phyloP scores from a whole-genome alignment of 768 basidiomycete genomes.

The Dictyophora rubrovolvata region DNA sequence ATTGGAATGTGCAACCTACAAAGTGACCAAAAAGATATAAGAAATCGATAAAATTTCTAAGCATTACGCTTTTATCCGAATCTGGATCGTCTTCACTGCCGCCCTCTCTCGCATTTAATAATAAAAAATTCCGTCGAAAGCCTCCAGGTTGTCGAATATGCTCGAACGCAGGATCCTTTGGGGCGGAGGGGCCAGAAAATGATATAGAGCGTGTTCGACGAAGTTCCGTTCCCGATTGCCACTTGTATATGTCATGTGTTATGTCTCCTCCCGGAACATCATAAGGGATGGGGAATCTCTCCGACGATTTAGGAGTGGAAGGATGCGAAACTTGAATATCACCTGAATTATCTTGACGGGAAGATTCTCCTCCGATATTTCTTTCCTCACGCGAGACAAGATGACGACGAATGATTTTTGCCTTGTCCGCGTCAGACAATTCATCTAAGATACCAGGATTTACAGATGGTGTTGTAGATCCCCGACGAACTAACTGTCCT shows the following conservation, averaged over 20 bases:
- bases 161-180: conserved; percentile 65
- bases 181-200: conserved; percentile 42
- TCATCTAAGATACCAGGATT: conserved; percentile 33
- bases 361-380: conserved; percentile 21
- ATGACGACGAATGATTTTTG: conserved; percentile 68
- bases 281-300: conserved; percentile 82
- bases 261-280: conserved; percentile 82
- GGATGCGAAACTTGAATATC: conserved; percentile 11
- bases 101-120: conserved; percentile 58
- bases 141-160: conserved; percentile 95
- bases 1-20: conserved; percentile 38
- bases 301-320: conserved; percentile 32
- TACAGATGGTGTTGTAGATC: background rate
- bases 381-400: conserved; percentile 68
- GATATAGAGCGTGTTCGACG: conserved; percentile 63
- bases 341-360: conserved; percentile 13
- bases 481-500: background rate
- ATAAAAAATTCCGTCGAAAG: conserved; percentile 82
- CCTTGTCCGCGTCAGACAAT: conserved; percentile 75
- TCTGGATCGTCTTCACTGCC: conserved; percentile 26
- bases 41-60: conserved; percentile 90
- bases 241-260: conserved; percentile 94
- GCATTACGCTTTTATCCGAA: conserved; percentile 33
- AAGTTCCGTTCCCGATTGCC: conserved; percentile 60
- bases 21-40: conserved; percentile 93